These are phyloP conservation scores for Gonapodya prolifera DNA, from an alignment of 192 early-diverging fungal genomes.

Conservation along the genomic window DNA sequence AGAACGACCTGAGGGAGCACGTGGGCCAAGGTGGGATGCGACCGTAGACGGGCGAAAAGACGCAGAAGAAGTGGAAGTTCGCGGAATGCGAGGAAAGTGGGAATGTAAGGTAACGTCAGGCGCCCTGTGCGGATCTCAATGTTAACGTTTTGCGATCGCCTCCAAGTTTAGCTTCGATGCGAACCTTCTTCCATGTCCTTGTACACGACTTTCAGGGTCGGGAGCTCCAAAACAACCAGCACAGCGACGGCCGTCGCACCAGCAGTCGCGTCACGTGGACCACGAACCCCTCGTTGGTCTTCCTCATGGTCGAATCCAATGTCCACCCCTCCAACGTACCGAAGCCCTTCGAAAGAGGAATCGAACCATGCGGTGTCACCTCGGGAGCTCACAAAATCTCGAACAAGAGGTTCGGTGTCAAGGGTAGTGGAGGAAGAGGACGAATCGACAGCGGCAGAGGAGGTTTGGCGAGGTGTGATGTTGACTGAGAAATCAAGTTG, in stretches of 20 bases:
- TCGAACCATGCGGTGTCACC: not conserved
- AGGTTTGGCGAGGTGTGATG: too few relatives aligned
- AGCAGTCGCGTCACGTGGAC: not conserved
- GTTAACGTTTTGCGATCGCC: too few relatives aligned
- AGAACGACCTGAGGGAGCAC: conserved; percentile 28
- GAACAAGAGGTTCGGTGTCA: too few relatives aligned
- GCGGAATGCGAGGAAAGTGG: conserved; percentile 86
- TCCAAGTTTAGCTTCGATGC: too few relatives aligned
- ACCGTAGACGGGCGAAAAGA: conserved; percentile 38
- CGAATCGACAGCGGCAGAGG: too few relatives aligned
- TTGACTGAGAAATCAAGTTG: too few relatives aligned
- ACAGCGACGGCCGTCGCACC: not conserved
- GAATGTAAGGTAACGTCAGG: conserved; percentile 66
- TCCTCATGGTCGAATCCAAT: not conserved
- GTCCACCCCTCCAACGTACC: not conserved
- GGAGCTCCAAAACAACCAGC: not conserved
- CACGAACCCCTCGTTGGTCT: not conserved
- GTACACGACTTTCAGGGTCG: conserved; percentile 43
- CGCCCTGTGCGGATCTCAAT: conserved; percentile 27
- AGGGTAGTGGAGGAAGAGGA: too few relatives aligned
- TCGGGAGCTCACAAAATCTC: not conserved
- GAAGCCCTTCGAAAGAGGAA: not conserved
- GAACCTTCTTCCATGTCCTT: conserved; percentile 21
- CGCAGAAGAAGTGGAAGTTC: conserved; percentile 52
- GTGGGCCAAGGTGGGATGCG: not conserved